Evolutionary conservation across 2,329 filamentous ascomycete genomes (phyloP), one percentile per base, ranked within the genome.

Genomic region (Sclerotinia spermophila): DNA sequence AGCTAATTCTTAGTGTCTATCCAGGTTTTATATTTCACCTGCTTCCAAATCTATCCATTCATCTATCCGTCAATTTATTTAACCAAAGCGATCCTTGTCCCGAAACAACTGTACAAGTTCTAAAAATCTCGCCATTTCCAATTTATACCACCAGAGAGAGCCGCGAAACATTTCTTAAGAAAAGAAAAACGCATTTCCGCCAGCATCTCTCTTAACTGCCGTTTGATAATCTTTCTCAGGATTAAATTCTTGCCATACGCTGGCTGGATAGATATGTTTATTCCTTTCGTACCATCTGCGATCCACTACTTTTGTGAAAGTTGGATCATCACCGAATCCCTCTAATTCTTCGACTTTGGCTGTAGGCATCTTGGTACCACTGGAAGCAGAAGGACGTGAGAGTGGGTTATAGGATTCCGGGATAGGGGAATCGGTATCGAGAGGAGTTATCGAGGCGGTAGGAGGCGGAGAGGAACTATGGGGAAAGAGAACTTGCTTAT

Each of bases 191-290:
- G 92, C 89, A 81, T 99, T 99, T 19, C 96, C 96, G 69, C 93
- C 90, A 19, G 87, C 87, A 82, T 99, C 96, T 77, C 93, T 92
- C 76, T 92, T 87, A 53, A 94, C 87, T 75, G 92, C 89, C 74
- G 84, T 86, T 78, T 88, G 86, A 82, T 97, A 97, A 77, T 97
- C 92, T 81, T 92, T 92, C 72, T 93, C 92, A 0, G 94, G 91
- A 75, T 97, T 94, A 80, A 97, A 99, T 73, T 97, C 92, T 76
- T 94, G 93, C 96, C 96, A 99, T 61, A 95, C 87, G 79, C 93
- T 98, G 30, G 95, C 95, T 0, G 96, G 96, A 80, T 95, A 99
- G 71, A 99, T 98, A 81, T 99, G 96, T 82, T 98, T 99, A 80
- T 98, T 97, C 78, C 90, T 88, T 83, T 97, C 94, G 80, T 97